These are phyloP conservation scores for Globisporangium radiosum DNA, from an alignment of 352 stramenopile genomes.

Conservation along the genomic window DNA sequence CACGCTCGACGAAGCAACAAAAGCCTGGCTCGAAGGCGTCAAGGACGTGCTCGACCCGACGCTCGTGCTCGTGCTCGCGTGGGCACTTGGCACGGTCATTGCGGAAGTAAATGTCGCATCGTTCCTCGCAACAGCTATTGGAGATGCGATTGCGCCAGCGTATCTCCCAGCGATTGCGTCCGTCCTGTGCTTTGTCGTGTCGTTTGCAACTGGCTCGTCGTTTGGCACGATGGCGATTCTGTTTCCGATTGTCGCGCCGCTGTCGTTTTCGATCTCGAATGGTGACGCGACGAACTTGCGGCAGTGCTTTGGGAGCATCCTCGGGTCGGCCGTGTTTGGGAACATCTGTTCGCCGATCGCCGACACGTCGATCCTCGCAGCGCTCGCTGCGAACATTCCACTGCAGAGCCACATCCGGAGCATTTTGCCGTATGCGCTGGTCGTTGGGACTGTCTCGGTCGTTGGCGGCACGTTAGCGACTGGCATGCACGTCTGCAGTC, in stretches of 20 bases:
- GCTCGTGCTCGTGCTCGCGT: constrained; percentile 86
- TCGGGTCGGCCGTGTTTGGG: constrained; percentile 82
- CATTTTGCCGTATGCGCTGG: constrained; percentile 76
- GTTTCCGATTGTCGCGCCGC: constrained; percentile 86
- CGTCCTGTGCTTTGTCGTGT: constrained; percentile 85
- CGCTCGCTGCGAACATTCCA: constrained; percentile 67
- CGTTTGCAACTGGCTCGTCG: constrained; percentile 84
- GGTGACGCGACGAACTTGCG: constrained; percentile 78
- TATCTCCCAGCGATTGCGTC: constrained; percentile 77
- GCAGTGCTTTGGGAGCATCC: constrained; percentile 84
- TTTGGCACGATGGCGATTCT: constrained; percentile 92
- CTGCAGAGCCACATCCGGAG: constrained; percentile 83
- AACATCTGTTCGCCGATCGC: constrained; percentile 90
- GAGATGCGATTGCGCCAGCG: constrained; percentile 65
- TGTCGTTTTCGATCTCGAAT: constrained; percentile 78
- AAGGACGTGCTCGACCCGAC: constrained; percentile 90
- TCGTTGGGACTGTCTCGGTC: constrained; percentile 66
- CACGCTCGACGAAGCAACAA: constrained; percentile 80
- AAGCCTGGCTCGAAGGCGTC: constrained; percentile 87
- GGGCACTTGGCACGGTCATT: constrained; percentile 84
- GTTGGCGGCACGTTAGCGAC: constrained; percentile 65
- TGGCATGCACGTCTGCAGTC: constrained; percentile 62
- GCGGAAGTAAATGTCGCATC: constrained; percentile 78
- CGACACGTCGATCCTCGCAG: constrained; percentile 90
- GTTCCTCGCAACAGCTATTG: constrained; percentile 75